phyloP scores from a whole-genome alignment of 2,329 filamentous ascomycete species.

The Zasmidium cellare region DNA sequence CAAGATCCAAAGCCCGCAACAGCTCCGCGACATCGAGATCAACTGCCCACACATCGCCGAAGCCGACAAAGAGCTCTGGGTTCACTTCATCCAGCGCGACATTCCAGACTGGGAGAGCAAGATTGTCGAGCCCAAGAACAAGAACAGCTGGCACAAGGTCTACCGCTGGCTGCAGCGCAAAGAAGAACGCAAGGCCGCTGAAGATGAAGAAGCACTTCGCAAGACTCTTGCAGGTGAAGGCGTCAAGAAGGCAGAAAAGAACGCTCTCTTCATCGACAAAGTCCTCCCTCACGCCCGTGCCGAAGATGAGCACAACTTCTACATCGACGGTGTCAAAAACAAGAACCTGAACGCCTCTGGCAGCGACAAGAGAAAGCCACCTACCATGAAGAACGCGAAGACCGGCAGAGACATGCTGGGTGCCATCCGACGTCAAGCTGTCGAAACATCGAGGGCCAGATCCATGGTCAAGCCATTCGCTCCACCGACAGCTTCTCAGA shows the following conservation, averaged over 20 bases:
- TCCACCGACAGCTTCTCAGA: constrained; percentile 7
- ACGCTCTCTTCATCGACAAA: constrained; percentile 37
- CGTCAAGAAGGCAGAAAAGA: constrained; percentile 56
- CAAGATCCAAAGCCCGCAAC: constrained; percentile 69
- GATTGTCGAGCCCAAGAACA: constrained; percentile 64
- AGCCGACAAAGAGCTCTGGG: constrained; percentile 73
- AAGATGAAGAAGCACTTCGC: constrained; percentile 33
- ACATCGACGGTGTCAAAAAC: constrained; percentile 18
- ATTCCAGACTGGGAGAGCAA: constrained; percentile 65
- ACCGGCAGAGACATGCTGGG: constrained; percentile 22
- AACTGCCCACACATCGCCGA: constrained; percentile 75
- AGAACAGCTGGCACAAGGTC: constrained; percentile 73
- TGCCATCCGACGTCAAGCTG: constrained; percentile 23
- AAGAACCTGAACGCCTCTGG: constrained; percentile 8
- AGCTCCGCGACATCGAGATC: constrained; percentile 70
- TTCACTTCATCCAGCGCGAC: constrained; percentile 73
- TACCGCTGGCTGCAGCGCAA: constrained; percentile 57
- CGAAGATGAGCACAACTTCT: constrained; percentile 14
- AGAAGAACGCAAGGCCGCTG: constrained; percentile 37
- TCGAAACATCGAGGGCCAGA: constrained; percentile 15
- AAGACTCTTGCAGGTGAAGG: constrained; percentile 63
- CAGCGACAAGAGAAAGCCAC: constrained; percentile 1
- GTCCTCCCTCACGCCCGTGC: constrained; percentile 20
- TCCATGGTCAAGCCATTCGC: constrained; percentile 14
- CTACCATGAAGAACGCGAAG: constrained; percentile 16